Evolutionary conservation across 208 protist species (phyloP).

Genomic region (Wallacemonas sp.): DNA sequence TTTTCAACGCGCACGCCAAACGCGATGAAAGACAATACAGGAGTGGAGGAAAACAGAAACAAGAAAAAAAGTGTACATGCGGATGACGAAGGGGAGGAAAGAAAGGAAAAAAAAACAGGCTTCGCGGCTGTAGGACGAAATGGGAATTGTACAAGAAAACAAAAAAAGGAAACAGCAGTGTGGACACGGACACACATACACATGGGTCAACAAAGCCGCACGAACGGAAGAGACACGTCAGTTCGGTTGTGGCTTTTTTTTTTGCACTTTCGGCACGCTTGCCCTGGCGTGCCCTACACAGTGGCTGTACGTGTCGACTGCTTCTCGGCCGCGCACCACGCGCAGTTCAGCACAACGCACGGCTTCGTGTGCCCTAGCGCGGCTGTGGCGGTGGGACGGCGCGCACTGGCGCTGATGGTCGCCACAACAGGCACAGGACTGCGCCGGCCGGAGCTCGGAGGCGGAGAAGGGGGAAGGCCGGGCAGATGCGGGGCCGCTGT

Average conservation of each 20-base stretch:
- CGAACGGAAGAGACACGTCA: background rate
- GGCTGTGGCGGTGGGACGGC: constrained; percentile 7
- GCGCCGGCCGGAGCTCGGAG: background rate
- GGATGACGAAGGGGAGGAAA: background rate
- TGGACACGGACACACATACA: background rate
- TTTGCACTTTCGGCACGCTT: too few relatives aligned
- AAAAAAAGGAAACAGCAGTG: constrained; percentile 14
- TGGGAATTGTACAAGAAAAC: background rate
- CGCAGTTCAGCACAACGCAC: constrained; percentile 70
- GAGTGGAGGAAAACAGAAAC: too few relatives aligned
- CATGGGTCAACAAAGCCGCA: background rate
- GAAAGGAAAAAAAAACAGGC: constrained; percentile 3
- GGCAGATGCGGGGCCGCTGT: constrained; percentile 5
- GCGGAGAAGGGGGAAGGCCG: background rate
- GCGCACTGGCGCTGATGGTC: background rate
- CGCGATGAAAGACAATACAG: too few relatives aligned
- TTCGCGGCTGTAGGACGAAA: background rate
- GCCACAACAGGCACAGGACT: background rate
- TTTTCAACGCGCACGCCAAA: too few relatives aligned
- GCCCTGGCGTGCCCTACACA: too few relatives aligned
- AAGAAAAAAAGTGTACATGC: constrained; percentile 30
- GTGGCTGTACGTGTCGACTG: background rate
- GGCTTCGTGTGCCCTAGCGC: constrained; percentile 53
- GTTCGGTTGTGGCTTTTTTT: background rate
- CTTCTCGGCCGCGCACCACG: constrained; percentile 66